These are phyloP conservation scores for Alternaria triticina DNA, from an alignment of 2,329 filamentous ascomycete genomes.

Conservation along the genomic window DNA sequence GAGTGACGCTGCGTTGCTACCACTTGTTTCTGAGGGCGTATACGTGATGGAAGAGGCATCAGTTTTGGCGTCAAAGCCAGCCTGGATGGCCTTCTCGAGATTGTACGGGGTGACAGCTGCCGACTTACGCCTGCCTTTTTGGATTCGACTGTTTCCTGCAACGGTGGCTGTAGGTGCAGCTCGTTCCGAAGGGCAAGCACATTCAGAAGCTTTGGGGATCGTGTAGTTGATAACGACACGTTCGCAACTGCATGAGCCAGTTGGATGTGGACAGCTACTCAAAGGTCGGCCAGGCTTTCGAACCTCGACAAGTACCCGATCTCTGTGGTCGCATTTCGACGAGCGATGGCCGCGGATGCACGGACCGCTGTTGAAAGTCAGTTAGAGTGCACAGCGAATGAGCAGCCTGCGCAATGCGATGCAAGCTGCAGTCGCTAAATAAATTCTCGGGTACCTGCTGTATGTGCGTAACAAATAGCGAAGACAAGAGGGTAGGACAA, in stretches of 20 bases:
- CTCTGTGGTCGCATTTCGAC: constrained; percentile 74
- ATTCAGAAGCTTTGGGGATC: constrained; percentile 51
- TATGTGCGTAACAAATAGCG: neutral
- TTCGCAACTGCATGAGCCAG: constrained; percentile 67
- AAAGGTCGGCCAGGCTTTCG: constrained; percentile 74
- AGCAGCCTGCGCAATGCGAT: neutral
- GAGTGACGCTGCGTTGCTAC: constrained; percentile 41
- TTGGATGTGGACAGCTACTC: constrained; percentile 71
- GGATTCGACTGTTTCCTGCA: constrained; percentile 37
- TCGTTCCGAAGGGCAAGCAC: constrained; percentile 45
- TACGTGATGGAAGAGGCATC: constrained; percentile 40
- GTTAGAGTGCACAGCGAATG: constrained; percentile 5
- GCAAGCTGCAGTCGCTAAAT: neutral
- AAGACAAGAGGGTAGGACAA: neutral
- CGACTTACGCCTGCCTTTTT: constrained; percentile 42
- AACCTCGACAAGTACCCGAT: constrained; percentile 73
- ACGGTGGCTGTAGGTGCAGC: constrained; percentile 29
- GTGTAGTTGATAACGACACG: constrained; percentile 62
- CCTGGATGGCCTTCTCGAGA: constrained; percentile 45
- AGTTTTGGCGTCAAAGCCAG: constrained; percentile 38
- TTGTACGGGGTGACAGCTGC: constrained; percentile 35
- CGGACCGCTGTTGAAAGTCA: constrained; percentile 62
- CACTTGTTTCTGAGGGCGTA: constrained; percentile 43
- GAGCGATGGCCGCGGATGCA: constrained; percentile 79
- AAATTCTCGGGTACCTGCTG: neutral